Evolutionary conservation across 805 yeast genomes (phyloP), one percentile per base, ranked within the genome.

Genomic region (Candida fluviatilis): DNA sequence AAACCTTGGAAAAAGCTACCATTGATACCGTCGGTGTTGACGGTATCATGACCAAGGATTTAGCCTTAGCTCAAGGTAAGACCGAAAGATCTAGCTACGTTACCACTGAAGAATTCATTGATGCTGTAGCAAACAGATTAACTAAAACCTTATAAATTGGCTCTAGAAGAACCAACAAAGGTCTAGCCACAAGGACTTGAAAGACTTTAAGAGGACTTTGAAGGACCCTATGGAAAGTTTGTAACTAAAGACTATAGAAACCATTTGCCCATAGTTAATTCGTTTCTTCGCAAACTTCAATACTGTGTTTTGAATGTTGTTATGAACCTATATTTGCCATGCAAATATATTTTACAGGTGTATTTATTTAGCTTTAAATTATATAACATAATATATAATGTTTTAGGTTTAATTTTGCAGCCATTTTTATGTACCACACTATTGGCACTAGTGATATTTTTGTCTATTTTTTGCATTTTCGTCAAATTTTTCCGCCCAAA

Each of bases 31-130:
- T 91, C 26, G 78, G 76, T 45, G 66, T 70, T 24, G 96, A 87
- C 57, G 84, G 84, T 40, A 82, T 82, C 56, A 91, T 91, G 97
- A 91, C 98, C 55, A 91, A 91, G 71, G 98, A 91, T 66, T 76
- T 91, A 60, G 96, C 97, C 8, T 75, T 90, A 47, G 87, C 95
- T 37, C 75, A 80, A 51, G 96, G 96, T 45, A 84, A 80, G 68
- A 85, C 95, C 39, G 84, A 81, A 51, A 82, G 96, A 62, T 67
- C 79, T 14, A 56, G 83, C 26, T 90, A 87, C 51, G 97, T 89
- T 29, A 83, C 95, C 37, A 91, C 97, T 37, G 93, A 84, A 60
- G 96, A 88, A 64, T 90, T 88, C 64, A 79, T 90, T 51, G 85
- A 81, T 47, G 84, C 83, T 27, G 97, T 90, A 45, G 82, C 84